Base-by-base conservation (phyloP, 257 asterid species). In the Henckelia pumila region DNA sequence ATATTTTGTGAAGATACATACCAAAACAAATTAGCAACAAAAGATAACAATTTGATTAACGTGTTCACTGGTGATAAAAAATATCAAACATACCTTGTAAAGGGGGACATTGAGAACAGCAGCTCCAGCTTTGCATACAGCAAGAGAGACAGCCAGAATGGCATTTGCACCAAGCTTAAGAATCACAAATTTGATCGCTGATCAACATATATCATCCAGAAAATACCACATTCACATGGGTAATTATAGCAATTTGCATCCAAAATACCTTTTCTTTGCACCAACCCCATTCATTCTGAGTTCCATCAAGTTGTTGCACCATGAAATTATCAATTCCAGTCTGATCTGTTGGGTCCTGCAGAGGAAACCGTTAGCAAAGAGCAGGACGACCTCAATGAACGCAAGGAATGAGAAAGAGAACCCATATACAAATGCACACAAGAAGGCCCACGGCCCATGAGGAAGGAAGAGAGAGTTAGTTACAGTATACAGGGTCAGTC, bases 281-380 rank as follows among this genome's bases (percentile, higher is more conserved):
- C 98, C 98, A 92, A 63, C 98, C 98, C 98, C 98, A 92, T 77
- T 92, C 96, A 40, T 92, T 92, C 73, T 86, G 94, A 50, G 98
- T 92, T 76, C 98, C 98, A 72, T 92, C 98, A 9, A 92, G 95
- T 57, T 88, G 83, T 26, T 88, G 98, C 75, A 92, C 98, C 98
- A 92, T 92, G 87, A 76, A 85, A 72, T 89, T 92, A 22, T 92
- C 98, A 55, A 92, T 77, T 6, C 63, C 94, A 62, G 91, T 82
- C 76, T 92, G 98, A 66, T 92, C 97, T 1, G 97, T 83, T 63
- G 97, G 88, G 75, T 92, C 84, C 98, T 92, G 89, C 22, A 68
- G 8, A 60, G 25, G 23, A 68, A 64, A 59, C n/a, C n/a, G n/a
- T n/a, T n/a, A n/a, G n/a, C n/a, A n/a, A n/a, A n/a, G n/a, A n/a